Evolutionary conservation across 352 stramenopile species (phyloP), one percentile per base, ranked within the genome.

Genomic region (Phytophthora foliorum): DNA sequence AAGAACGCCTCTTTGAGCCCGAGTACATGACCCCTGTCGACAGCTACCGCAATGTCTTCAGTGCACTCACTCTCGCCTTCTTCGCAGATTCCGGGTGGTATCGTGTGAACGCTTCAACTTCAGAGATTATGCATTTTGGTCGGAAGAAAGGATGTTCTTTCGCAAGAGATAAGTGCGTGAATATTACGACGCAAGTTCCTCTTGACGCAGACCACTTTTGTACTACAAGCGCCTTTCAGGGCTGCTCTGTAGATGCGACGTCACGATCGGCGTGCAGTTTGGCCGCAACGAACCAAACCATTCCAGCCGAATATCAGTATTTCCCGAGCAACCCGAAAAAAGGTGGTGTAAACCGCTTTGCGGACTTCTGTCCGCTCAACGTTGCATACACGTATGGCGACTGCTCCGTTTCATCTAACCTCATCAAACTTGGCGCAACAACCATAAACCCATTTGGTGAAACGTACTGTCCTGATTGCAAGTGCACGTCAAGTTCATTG

Each of bases 71-170:
- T 3, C 74, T 94, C 8, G 82, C 86, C 7, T 93, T 89, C 52
- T 92, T 93, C 58, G 82, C 88, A 52, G 84, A 93, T 63, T 91
- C 84, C 11, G 86, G 86, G 0, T 92, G 86, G 86, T 94, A 94
- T 67, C 77, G 76, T 25, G 67, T 81, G 0, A 91, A 92, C 61
- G 24, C 57, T 0, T 80, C 79, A 8, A 82, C 59, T 11, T 70
- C 75, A 5, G 55, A 90, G 53, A 41, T 76, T 6, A 66, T 94
- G 66, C 69, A 85, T 51, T 94, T 88, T 69, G 86, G 86, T 0
- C 76, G 60, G 14, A 78, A 74, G 4, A 77, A 78, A 45, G 86
- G 86, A 7, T 94, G 86, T 36, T 34, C 48, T 6, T 94, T 93
- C 34, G 80, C 82, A 4, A 88, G 45, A 0, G 72, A 81, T 21